Conservation (phyloP, 305 asterid species). For the Solanum hybrid region DNA sequence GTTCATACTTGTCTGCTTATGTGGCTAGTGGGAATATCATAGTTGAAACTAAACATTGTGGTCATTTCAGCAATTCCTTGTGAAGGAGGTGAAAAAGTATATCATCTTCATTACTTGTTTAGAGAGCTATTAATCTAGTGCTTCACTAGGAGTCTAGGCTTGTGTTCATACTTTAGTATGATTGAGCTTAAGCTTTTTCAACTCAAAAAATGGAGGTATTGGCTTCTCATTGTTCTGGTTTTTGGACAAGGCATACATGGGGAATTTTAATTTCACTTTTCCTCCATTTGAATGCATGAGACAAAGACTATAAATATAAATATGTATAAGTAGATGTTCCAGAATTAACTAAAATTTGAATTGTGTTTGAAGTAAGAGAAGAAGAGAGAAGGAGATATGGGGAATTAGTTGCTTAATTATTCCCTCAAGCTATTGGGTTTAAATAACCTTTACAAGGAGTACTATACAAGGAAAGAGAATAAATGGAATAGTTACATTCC, state of each 20-base stretch:
- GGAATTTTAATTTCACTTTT: neutral
- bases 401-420: neutral
- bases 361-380: neutral
- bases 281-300: neutral
- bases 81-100: neutral
- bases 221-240: neutral
- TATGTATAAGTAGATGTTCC: neutral
- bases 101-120: neutral
- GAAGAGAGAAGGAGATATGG: neutral
- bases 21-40: neutral
- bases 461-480: neutral
- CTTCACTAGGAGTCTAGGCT: neutral
- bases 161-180: neutral
- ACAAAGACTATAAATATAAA: neutral
- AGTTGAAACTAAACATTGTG: neutral
- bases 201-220: neutral
- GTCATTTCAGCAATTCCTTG: neutral
- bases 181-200: neutral
- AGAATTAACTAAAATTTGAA: neutral
- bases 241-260: neutral
- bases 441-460: neutral
- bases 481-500: neutral
- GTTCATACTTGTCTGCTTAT: neutral
- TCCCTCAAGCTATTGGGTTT: neutral
- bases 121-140: neutral